These are phyloP conservation scores for Saccharomycopsis microspora DNA, from an alignment of 805 yeast species.

Conservation along the genomic window DNA sequence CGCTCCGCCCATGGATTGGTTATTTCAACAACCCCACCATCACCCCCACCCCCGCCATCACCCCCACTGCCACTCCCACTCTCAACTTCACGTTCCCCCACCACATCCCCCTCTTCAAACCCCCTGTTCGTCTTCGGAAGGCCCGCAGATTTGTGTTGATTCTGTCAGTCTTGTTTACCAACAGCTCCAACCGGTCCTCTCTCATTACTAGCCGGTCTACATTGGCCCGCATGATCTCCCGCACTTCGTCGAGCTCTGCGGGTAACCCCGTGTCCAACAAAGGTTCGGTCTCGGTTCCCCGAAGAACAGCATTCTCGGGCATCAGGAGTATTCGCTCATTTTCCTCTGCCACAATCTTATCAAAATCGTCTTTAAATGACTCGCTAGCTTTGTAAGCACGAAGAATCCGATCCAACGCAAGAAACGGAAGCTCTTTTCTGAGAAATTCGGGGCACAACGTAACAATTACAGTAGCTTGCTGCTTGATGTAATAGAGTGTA, in stretches of 20 bases:
- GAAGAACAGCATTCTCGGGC: background rate
- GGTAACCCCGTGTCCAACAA: background rate
- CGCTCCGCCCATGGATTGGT: too few relatives aligned
- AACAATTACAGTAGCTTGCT: slow-evolving; percentile 31
- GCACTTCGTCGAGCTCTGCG: slow-evolving; percentile 50
- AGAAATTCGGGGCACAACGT: slow-evolving; percentile 34
- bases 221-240: slow-evolving; percentile 60
- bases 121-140: slow-evolving; percentile 51
- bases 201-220: slow-evolving; percentile 56
- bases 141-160: slow-evolving; percentile 49
- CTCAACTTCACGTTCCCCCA: slow-evolving; percentile 34
- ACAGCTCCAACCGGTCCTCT: slow-evolving; percentile 53
- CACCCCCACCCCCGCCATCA: slow-evolving; percentile 1
- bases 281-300: background rate
- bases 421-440: slow-evolving; percentile 33
- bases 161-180: slow-evolving; percentile 64
- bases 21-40: too few relatives aligned
- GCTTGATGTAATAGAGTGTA: slow-evolving; percentile 37
- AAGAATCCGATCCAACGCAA: slow-evolving; percentile 37
- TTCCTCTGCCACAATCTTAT: background rate
- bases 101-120: slow-evolving; percentile 51
- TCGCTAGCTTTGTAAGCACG: slow-evolving; percentile 29
- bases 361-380: background rate
- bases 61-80: slow-evolving; percentile 16
- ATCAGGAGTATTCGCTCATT: background rate